Evolutionary conservation across 306 rosid genomes (phyloP).

Genomic region (Malus fusca): DNA sequence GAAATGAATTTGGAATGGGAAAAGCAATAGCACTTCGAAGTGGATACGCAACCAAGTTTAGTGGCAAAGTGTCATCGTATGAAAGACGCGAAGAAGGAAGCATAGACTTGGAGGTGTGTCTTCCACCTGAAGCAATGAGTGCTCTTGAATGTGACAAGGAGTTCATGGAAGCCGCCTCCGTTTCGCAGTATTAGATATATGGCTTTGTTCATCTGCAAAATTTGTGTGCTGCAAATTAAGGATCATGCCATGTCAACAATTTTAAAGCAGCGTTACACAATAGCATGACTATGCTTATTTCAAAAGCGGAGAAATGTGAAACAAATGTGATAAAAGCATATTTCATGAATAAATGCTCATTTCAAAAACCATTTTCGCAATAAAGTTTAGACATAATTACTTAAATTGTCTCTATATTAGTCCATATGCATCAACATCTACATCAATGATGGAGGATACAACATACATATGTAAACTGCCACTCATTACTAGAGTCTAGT

Average conservation of each 20-base stretch:
- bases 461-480: too few species aligned
- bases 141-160: constrained; percentile 42
- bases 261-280: neutral
- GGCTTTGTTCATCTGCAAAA: neutral
- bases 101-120: constrained; percentile 52
- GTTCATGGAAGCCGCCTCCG: constrained; percentile 32
- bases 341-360: neutral
- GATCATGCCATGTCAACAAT: neutral
- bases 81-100: constrained; percentile 50
- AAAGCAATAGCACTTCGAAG: constrained; percentile 41
- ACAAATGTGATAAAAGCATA: neutral
- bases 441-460: too few species aligned
- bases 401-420: too few species aligned
- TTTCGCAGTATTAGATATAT: neutral
- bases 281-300: too few species aligned
- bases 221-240: constrained; percentile 11
- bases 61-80: constrained; percentile 36
- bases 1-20: constrained; percentile 72
- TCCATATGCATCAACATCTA: too few species aligned
- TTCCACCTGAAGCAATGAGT: constrained; percentile 26
- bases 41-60: constrained; percentile 44
- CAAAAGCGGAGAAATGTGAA: too few species aligned
- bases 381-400: too few species aligned
- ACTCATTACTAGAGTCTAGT: too few species aligned
- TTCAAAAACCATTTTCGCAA: neutral